Conservation (phyloP, 2,329 filamentous ascomycete genomes). For the Colletotrichum spaethianum region DNA sequence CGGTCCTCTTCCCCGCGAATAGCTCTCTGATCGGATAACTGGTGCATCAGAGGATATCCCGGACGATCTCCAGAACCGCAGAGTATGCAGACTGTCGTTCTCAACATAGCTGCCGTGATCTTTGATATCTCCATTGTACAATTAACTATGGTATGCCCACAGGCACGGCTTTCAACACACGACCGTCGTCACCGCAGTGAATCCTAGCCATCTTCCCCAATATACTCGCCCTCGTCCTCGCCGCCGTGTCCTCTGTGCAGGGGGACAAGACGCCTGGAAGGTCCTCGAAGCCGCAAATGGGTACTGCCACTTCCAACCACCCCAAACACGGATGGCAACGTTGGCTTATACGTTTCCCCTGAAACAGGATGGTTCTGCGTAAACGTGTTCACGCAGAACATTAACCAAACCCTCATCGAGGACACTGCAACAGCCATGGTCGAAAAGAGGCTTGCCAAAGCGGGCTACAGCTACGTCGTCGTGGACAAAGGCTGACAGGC, state of each 20-base stretch:
- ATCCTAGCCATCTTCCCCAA: background rate
- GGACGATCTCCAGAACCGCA: background rate
- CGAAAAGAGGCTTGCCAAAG: constrained; percentile 21
- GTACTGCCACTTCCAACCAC: constrained; percentile 32
- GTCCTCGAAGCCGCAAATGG: constrained; percentile 14
- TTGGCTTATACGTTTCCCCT: constrained; percentile 3
- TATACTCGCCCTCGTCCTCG: background rate
- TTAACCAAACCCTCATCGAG: constrained; percentile 44
- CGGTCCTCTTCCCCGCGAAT: constrained; percentile 9
- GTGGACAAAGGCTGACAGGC: constrained; percentile 36
- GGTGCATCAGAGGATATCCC: constrained; percentile 1
- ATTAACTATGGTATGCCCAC: background rate
- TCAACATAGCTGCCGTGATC: background rate
- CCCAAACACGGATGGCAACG: background rate
- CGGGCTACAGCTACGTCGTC: constrained; percentile 32
- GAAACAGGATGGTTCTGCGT: constrained; percentile 39
- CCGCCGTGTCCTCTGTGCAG: background rate
- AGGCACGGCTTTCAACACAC: background rate
- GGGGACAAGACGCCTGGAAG: background rate
- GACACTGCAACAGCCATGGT: constrained; percentile 16
- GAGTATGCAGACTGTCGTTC: background rate
- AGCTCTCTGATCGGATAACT: background rate
- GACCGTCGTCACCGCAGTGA: too few species aligned
- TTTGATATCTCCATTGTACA: background rate
- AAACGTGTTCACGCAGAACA: constrained; percentile 41